Conservation (phyloP, 1,284 basidiomycete genomes). For the Ustilago loliicola region DNA sequence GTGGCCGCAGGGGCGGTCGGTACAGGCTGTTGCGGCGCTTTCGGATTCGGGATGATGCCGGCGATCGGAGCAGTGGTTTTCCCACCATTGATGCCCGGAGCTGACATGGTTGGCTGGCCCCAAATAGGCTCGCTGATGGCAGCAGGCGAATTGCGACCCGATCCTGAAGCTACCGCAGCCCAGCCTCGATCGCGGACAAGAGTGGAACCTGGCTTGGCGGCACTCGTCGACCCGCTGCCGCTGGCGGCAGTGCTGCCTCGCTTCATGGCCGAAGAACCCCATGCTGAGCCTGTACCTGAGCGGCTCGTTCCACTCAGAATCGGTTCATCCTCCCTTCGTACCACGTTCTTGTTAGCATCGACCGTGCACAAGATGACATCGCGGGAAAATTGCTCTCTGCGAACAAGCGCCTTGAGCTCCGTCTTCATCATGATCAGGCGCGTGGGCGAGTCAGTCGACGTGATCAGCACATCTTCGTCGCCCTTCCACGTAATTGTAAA, state of each 20-base stretch:
- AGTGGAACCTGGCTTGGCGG: slow-evolving; percentile 21
- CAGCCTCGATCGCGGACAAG: slow-evolving; percentile 40
- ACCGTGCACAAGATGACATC: slow-evolving; percentile 50
- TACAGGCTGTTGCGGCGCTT: slow-evolving; percentile 30
- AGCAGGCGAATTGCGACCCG: slow-evolving; percentile 47
- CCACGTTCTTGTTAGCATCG: slow-evolving; percentile 34
- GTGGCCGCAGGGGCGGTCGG: neutral
- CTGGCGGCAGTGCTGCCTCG: slow-evolving; percentile 20
- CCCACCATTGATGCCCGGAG: neutral
- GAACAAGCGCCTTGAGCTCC: slow-evolving; percentile 44
- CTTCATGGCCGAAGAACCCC: slow-evolving; percentile 39
- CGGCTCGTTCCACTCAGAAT: slow-evolving; percentile 20
- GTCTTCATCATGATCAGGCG: slow-evolving; percentile 54
- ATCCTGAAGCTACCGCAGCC: slow-evolving; percentile 50
- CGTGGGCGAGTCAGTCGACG: slow-evolving; percentile 48
- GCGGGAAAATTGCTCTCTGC: slow-evolving; percentile 43
- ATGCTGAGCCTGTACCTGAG: slow-evolving; percentile 16
- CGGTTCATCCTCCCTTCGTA: slow-evolving; percentile 47
- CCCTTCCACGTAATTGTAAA: slow-evolving; percentile 56
- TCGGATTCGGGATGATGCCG: slow-evolving; percentile 43
- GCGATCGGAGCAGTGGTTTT: slow-evolving; percentile 29
- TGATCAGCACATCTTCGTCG: slow-evolving; percentile 63
- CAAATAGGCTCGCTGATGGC: slow-evolving; percentile 23
- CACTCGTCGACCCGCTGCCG: slow-evolving; percentile 11
- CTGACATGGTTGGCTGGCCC: slow-evolving; percentile 40